A percentile compares a stretch with the other conserved stretches of the same genome.
These are phyloP conservation scores for Bipolaris bicolor DNA, from an alignment of 2,329 filamentous ascomycete genomes.

Conservation along the genomic window DNA sequence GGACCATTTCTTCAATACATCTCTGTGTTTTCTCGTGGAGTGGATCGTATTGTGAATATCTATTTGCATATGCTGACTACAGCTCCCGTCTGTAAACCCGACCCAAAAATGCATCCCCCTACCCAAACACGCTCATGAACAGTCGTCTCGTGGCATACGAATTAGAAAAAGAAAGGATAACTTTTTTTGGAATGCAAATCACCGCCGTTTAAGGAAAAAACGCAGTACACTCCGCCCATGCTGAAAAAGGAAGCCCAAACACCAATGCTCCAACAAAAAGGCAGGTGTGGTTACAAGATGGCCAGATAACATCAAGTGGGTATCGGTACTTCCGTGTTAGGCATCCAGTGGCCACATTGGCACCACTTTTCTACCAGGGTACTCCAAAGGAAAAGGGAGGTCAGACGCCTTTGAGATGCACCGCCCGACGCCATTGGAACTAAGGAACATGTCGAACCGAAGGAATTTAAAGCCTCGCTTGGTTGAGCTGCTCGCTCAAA, in stretches of 20 bases:
- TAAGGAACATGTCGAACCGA: constrained; percentile 22
- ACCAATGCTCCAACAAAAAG: constrained; percentile 36
- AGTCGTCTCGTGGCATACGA: constrained; percentile 1
- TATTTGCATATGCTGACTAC: not conserved
- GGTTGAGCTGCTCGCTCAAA: constrained; percentile 43
- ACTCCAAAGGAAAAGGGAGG: constrained; percentile 22
- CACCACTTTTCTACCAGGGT: constrained; percentile 27
- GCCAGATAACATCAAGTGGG: constrained; percentile 13
- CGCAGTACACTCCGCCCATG: constrained; percentile 32
- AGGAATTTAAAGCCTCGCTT: constrained; percentile 41
- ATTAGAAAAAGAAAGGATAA: constrained; percentile 21
- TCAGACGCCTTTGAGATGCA: constrained; percentile 20
- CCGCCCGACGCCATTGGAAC: constrained; percentile 19
- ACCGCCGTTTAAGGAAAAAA: constrained; percentile 19
- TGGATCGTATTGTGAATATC: constrained; percentile 1
- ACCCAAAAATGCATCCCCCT: not conserved
- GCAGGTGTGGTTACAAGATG: constrained; percentile 10
- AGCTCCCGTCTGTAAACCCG: not conserved
- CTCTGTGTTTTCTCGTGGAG: not conserved
- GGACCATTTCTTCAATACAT: not conserved
- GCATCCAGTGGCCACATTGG: constrained; percentile 19
- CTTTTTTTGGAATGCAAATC: constrained; percentile 32
- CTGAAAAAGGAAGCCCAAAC: constrained; percentile 39
- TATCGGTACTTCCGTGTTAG: constrained; percentile 11
- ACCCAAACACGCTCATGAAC: constrained; percentile 4